Percentiles rank a stretch among this genome's conserved stretches.
These are phyloP conservation scores for Syzygium oleosum DNA, from an alignment of 345 rosid species.

Conservation along the genomic window DNA sequence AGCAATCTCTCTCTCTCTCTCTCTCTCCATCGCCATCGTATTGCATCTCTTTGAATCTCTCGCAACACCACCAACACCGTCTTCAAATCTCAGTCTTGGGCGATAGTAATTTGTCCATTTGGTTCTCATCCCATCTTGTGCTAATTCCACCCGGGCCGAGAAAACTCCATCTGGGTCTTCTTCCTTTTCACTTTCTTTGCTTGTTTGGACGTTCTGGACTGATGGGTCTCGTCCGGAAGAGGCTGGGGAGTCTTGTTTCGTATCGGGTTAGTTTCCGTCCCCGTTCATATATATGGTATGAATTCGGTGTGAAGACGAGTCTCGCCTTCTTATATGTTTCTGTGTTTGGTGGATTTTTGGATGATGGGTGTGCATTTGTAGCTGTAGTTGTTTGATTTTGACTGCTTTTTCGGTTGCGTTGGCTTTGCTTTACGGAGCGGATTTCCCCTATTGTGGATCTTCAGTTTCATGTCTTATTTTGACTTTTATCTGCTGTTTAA, in stretches of 20 bases:
- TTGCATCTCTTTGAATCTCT: not conserved
- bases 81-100: not conserved
- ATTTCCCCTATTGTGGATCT: not conserved
- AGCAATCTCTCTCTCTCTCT: not conserved
- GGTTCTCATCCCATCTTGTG: not conserved
- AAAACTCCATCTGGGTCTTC: not conserved
- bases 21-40: not conserved
- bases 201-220: not conserved
- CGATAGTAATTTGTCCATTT: not conserved
- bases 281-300: not conserved
- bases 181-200: not conserved
- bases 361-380: not conserved
- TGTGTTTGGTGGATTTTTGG: not conserved
- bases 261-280: not conserved
- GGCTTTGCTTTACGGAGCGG: not conserved
- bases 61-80: not conserved
- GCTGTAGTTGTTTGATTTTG: not conserved
- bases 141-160: not conserved
- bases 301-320: not conserved
- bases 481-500: not conserved
- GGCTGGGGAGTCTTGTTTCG: not conserved
- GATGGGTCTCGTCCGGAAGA: not conserved
- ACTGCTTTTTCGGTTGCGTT: not conserved
- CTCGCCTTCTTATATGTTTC: not conserved
- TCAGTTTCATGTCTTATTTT: not conserved